These are phyloP conservation scores for Leccinum ochraceum DNA, from an alignment of 768 basidiomycete genomes.

Conservation along the genomic window DNA sequence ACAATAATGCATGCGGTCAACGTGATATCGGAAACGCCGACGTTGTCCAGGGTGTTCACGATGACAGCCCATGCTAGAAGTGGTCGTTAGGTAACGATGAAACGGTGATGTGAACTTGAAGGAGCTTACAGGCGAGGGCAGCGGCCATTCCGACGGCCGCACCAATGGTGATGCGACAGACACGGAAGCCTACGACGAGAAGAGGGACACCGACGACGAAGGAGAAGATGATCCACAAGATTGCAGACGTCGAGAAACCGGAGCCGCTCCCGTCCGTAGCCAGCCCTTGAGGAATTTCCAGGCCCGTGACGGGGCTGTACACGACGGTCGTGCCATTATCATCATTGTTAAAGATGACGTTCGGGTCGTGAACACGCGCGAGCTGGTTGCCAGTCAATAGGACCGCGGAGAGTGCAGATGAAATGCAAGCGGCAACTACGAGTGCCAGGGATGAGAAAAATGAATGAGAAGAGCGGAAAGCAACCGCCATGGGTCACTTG, in stretches of 20 bases:
- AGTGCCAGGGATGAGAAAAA: conserved; percentile 19
- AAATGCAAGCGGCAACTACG: conserved; percentile 12
- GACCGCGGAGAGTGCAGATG: conserved; percentile 13
- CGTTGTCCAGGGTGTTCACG: conserved; percentile 51
- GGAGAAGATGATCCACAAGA: conserved; percentile 60
- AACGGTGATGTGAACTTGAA: not conserved
- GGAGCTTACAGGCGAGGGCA: conserved; percentile 44
- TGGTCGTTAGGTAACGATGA: not conserved
- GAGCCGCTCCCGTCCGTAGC: conserved; percentile 62
- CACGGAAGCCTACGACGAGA: conserved; percentile 55
- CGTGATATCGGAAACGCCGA: conserved; percentile 52
- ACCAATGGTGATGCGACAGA: conserved; percentile 57
- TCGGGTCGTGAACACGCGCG: conserved; percentile 29
- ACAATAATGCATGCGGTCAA: conserved; percentile 50
- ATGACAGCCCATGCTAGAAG: conserved; percentile 62
- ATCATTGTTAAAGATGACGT: conserved; percentile 27
- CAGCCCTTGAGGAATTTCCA: conserved; percentile 49
- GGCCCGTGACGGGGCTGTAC: conserved; percentile 45
- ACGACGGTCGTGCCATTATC: conserved; percentile 42
- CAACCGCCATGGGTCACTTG: conserved; percentile 30
- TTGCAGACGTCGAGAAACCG: conserved; percentile 46
- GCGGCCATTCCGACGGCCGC: conserved; percentile 52
- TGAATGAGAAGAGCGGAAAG: conserved; percentile 19
- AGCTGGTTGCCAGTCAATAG: conserved; percentile 16
- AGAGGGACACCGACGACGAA: conserved; percentile 55